Base-by-base conservation (phyloP, 2,329 filamentous ascomycete species). In the Hawksworthiomyces lignivorus region DNA sequence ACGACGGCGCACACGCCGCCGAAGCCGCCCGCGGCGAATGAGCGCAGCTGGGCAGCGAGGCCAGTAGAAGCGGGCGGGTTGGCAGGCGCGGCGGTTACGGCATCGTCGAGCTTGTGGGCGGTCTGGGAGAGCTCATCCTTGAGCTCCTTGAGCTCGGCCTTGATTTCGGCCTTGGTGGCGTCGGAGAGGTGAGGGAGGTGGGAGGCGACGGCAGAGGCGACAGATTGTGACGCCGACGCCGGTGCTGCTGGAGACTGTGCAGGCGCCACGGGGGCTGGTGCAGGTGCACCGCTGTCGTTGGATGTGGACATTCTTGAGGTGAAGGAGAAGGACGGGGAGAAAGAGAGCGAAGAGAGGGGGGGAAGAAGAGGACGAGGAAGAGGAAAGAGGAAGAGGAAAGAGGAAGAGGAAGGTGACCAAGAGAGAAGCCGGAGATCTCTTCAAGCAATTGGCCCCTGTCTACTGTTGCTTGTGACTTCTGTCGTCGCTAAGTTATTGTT, bases 1-100 rank as follows among this genome's bases (percentile, higher is more conserved):
- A 98, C 62, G 42, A 98, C 92, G 44, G 92, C 90, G 68, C 87
- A 97, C 36, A 98, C 65, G 54, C 92, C 92, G 53, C 92, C 92
- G 46, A 94, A 94, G 48, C 88, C 92, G 54, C 92, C 92, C 7
- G 90, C 90, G 8, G 75, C 82, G 39, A 98, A 76, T 31, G 90
- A 92, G 46, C 90, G 83, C 49, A 94, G 63, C 61, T 79, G 75
- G 17, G 73, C 21, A 60, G 32, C 39, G 12, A 65, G 54, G 39
- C 62, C 56, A 14, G 45, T 42, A 4, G 41, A n/a, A 1, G 39
- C 60, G 52, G 26, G 55, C 61, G 14, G 61, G 5, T 60, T 64
- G 4, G 60, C 64, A 43, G 61, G 59, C 17, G 64, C 62, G 41
- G 68, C 63, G 36, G 58, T 41, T 21, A 28, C 26, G 27, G 6